These are phyloP conservation scores for Pythium phragmitis DNA, from an alignment of 352 stramenopile genomes.

Conservation along the genomic window DNA sequence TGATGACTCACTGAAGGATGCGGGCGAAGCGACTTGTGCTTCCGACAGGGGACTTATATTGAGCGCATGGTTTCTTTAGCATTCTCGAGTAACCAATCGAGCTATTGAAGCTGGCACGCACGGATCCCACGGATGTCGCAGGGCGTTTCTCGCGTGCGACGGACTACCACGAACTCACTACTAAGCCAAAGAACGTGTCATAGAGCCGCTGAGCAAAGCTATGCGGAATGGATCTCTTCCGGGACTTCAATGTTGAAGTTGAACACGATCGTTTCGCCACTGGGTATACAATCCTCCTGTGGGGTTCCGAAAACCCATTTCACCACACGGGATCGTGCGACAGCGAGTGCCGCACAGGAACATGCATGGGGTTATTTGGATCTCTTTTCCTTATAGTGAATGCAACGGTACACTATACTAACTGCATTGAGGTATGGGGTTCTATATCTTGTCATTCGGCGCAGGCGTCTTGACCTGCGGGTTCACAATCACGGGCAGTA, in stretches of 20 bases:
- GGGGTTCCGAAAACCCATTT: conserved; percentile 3
- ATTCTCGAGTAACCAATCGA: not conserved
- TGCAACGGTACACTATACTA: not conserved
- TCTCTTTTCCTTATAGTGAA: not conserved
- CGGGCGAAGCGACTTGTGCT: too few relatives aligned
- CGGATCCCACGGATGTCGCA: not conserved
- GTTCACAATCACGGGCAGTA: not conserved
- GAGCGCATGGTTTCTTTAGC: not conserved
- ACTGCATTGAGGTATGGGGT: not conserved
- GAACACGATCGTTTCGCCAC: not conserved
- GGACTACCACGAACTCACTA: too few relatives aligned
- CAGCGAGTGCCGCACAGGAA: too few relatives aligned
- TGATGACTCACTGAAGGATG: not conserved
- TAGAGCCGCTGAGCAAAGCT: too few relatives aligned
- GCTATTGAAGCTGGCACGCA: not conserved
- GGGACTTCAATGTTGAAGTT: conserved; percentile 5
- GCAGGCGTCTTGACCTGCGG: not conserved
- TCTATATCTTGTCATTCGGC: not conserved
- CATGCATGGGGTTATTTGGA: not conserved
- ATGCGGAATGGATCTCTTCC: too few relatives aligned
- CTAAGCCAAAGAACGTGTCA: too few relatives aligned
- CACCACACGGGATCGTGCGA: not conserved
- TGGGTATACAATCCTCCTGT: not conserved
- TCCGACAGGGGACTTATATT: too few relatives aligned
- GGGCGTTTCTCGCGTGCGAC: not conserved